Conservation (phyloP, 129 eudicot species). For the Escallonia rubra region DNA sequence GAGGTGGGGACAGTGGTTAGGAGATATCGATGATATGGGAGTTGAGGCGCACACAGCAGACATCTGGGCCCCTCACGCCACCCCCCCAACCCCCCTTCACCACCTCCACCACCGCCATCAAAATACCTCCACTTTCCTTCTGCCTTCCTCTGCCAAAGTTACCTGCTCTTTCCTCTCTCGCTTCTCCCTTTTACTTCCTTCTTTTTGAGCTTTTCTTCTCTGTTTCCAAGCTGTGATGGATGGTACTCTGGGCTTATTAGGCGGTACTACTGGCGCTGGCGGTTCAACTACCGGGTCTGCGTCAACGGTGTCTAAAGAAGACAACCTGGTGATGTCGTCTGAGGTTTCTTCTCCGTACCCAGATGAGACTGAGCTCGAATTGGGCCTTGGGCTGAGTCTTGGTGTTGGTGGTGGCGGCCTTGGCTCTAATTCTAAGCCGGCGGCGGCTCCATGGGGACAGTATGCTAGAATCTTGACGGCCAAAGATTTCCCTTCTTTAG, state of each 20-base stretch:
- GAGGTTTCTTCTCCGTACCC: slow-evolving; percentile 78
- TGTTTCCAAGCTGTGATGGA: slow-evolving; percentile 27
- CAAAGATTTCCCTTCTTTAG: slow-evolving; percentile 53
- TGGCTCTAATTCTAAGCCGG: slow-evolving; percentile 30
- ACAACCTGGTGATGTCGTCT: slow-evolving; percentile 24
- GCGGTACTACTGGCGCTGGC: slow-evolving; percentile 22
- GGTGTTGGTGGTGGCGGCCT: slow-evolving; percentile 56
- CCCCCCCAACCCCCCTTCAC: slow-evolving; percentile 16
- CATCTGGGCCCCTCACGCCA: slow-evolving; percentile 47
- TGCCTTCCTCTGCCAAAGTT: neutral
- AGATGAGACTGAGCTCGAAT: slow-evolving; percentile 55
- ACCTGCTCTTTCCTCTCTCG: slow-evolving; percentile 3
- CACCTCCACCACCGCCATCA: slow-evolving; percentile 15
- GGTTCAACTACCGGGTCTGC: slow-evolving; percentile 47
- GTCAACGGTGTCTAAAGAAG: slow-evolving; percentile 45
- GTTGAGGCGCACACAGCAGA: slow-evolving; percentile 67
- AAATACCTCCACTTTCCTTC: slow-evolving; percentile 10
- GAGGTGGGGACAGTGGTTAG: slow-evolving; percentile 51
- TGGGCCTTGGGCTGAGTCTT: slow-evolving; percentile 87
- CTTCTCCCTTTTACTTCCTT: neutral
- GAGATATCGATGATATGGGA: slow-evolving; percentile 56
- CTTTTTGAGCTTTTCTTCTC: neutral
- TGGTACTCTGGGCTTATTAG: slow-evolving; percentile 33
- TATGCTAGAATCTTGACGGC: slow-evolving; percentile 90
- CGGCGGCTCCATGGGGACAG: slow-evolving; percentile 38